Evolutionary conservation across 169 alveolate species (phyloP), one percentile per base, ranked within the genome.

Genomic region (Plasmodium fragile): DNA sequence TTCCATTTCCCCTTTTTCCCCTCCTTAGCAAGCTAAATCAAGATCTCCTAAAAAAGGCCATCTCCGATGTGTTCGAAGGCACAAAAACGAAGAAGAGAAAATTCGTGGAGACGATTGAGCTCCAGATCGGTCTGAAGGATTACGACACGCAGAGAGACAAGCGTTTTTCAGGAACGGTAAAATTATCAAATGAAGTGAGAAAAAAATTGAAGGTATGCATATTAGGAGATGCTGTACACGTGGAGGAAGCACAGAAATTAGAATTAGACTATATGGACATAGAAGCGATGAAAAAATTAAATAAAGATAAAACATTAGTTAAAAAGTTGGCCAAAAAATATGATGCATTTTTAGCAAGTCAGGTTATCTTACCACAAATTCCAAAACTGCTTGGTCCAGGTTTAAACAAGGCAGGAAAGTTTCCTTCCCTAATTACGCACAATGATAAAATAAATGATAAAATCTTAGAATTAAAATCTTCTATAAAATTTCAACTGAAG

Each of bases 101-200:
- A 84, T 99, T 99, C 96, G 97, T 96, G 69, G 99, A 99, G 97
- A 99, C 99, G 8, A 98, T 98, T 39, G 99, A 99, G 96, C 98
- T 99, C 80, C 99, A 99, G 96, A 98, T 99, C 81, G 99, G 97
- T n/a, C 92, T 99, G 89, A 99, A 99, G 98, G 99, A 99, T 94
- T 99, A 99, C 95, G 99, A 99, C 96, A 99, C 99, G 53, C 99
- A 99, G 93, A 98, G 99, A 95, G 99, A 99, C 97, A 99, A 99
- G 97, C 99, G 99, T 97, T 99, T 99, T 98, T 97, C 99, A 41
- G 99, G 99, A 36, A 96, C 99, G 55, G 99, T 99, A 90, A 98
- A 98, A 94, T 98, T 99, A 75, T 99, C 99, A n/a, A 95, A 98
- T 96, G 97, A 98, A 75, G 99, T 99, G 52, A 98, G 99, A 93